A percentile compares a stretch with the other conserved stretches of the same genome.
Conservation (phyloP, 805 yeast genomes). For the Pichia paraexigua region DNA sequence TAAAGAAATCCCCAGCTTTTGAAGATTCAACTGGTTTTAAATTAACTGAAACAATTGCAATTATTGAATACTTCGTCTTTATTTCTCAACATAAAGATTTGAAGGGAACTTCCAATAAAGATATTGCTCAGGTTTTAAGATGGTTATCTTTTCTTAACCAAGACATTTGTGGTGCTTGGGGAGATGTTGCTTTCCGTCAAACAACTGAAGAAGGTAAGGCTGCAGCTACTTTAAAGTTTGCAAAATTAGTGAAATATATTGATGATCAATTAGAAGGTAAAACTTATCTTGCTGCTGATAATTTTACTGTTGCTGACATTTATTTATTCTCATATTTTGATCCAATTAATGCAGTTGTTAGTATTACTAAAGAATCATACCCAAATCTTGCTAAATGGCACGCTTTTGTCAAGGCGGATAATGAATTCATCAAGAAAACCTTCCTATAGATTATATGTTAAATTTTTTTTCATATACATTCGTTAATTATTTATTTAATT, state of each 20-base stretch:
- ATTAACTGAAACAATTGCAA: slow-evolving; percentile 57
- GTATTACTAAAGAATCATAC: neutral
- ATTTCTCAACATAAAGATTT: slow-evolving; percentile 32
- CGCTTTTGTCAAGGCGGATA: neutral
- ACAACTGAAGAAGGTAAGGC: slow-evolving; percentile 1
- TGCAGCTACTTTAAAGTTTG: neutral
- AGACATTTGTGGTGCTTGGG: slow-evolving; percentile 37
- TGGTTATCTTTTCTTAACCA: slow-evolving; percentile 72
- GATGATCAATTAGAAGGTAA: neutral
- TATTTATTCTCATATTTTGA: neutral
- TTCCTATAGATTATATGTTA: neutral
- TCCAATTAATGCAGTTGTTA: neutral
- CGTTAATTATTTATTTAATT: neutral
- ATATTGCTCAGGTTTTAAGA: slow-evolving; percentile 54
- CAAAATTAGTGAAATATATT: neutral
- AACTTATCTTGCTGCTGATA: neutral
- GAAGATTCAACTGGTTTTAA: slow-evolving; percentile 56
- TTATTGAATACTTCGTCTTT: slow-evolving; percentile 37
- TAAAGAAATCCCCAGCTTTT: slow-evolving; percentile 55
- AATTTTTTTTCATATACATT: neutral
- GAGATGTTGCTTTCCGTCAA: neutral
- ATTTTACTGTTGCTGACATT: neutral
- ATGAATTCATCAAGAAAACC: neutral
- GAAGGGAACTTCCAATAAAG: slow-evolving; percentile 51
- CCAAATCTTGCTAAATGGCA: neutral